Conservation (phyloP, 148 eudicot genomes). For the Amaranthus cruentus region DNA sequence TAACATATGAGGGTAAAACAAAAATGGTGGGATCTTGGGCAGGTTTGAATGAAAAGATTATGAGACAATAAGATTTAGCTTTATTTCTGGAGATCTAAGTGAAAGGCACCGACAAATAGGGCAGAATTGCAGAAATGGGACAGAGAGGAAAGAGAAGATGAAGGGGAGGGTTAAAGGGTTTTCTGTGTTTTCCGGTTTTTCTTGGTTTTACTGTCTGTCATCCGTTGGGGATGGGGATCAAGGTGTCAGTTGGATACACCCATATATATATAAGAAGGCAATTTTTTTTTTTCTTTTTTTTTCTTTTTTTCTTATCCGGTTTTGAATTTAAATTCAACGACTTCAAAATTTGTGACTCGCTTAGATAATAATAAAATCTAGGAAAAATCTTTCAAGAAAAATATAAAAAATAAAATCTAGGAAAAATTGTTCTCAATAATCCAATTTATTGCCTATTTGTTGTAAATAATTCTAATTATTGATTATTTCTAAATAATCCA, state of each 20-base stretch:
- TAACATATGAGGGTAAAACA: not conserved
- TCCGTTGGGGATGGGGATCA: conserved; percentile 1
- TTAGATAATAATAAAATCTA: too few species aligned
- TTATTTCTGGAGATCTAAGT: conserved; percentile 11
- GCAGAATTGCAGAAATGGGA: conserved; percentile 9
- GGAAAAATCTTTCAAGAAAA: too few species aligned
- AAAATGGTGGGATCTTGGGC: conserved; percentile 9
- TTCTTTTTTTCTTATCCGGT: too few species aligned
- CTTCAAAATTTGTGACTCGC: too few species aligned
- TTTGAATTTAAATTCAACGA: too few species aligned
- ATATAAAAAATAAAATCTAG: too few species aligned
- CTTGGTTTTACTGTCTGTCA: not conserved
- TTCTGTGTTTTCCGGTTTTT: not conserved
- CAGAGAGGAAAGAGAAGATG: not conserved
- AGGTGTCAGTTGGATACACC: not conserved
- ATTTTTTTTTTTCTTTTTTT: too few species aligned
- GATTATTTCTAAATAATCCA: too few species aligned
- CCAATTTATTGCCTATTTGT: too few species aligned
- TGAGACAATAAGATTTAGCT: not conserved
- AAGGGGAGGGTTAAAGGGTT: not conserved
- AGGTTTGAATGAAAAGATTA: not conserved
- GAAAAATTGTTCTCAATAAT: too few species aligned
- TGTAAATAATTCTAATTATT: too few species aligned
- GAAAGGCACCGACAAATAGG: conserved; percentile 11
- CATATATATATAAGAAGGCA: too few species aligned